phyloP scores from a whole-genome alignment of 768 basidiomycete genomes.

The Hemileccinum rubropunctum region DNA sequence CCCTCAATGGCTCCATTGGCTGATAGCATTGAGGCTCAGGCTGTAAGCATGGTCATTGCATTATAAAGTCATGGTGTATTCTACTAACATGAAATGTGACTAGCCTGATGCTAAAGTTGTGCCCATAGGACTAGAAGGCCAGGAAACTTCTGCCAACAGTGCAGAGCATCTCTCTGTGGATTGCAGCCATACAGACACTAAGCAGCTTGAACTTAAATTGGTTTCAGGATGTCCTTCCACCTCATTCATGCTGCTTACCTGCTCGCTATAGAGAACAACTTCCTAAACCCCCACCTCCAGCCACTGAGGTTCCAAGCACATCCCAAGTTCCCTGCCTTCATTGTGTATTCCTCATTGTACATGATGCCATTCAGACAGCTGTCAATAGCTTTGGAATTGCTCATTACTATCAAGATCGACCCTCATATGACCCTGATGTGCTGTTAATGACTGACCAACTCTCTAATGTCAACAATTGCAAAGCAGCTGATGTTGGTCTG shows the following conservation, averaged over 20 bases:
- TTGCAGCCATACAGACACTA: too few species aligned
- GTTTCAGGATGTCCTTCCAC: neutral
- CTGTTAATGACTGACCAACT: neutral
- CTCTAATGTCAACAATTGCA: neutral
- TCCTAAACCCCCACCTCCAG: neutral
- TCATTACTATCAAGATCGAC: neutral
- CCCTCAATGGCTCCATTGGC: too few species aligned
- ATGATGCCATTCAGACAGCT: neutral
- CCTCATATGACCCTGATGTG: neutral
- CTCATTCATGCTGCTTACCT: neutral
- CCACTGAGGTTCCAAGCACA: neutral
- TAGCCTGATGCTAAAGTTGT: too few species aligned
- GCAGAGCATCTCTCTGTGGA: too few species aligned
- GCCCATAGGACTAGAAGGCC: too few species aligned
- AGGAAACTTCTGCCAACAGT: too few species aligned
- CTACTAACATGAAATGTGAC: too few species aligned
- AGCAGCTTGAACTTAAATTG: too few species aligned
- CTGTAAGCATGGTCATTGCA: too few species aligned
- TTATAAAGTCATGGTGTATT: too few species aligned
- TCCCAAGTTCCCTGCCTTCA: neutral
- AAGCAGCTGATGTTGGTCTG: neutral
- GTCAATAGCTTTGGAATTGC: neutral
- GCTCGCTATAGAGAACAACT: neutral
- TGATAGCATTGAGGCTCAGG: too few species aligned
- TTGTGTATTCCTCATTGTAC: neutral